These are phyloP conservation scores for Metrosideros polymorpha DNA, from an alignment of 441 rosid genomes.

Conservation along the genomic window DNA sequence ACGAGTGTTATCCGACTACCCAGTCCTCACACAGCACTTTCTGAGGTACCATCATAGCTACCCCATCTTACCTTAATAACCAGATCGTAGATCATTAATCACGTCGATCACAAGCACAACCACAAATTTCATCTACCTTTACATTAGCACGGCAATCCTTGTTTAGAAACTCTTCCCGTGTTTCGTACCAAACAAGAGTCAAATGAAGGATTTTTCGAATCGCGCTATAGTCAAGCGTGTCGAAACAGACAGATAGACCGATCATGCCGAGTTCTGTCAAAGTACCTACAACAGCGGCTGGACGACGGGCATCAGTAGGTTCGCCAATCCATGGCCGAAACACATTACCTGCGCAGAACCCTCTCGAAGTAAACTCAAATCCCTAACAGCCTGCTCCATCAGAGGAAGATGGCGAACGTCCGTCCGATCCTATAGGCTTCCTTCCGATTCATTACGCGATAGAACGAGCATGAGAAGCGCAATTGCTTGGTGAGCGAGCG, in stretches of 20 bases:
- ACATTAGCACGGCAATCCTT: neutral
- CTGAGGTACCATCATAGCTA: neutral
- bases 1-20: neutral
- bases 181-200: neutral
- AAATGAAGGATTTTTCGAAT: neutral
- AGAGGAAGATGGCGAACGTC: neutral
- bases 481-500: neutral
- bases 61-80: neutral
- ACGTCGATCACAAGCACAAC: neutral
- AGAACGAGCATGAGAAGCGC: neutral
- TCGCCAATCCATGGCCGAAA: neutral
- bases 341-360: neutral
- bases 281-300: neutral
- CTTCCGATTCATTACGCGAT: neutral
- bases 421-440: neutral
- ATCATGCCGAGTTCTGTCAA: neutral
- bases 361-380: neutral
- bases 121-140: neutral
- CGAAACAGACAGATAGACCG: neutral
- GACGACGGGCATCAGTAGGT: no score
- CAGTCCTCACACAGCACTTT: neutral
- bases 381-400: neutral
- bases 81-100: neutral
- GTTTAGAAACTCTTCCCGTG: neutral
- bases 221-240: neutral